Base-by-base conservation (phyloP, 2,329 filamentous ascomycete species). In the Capronia epimyces region DNA sequence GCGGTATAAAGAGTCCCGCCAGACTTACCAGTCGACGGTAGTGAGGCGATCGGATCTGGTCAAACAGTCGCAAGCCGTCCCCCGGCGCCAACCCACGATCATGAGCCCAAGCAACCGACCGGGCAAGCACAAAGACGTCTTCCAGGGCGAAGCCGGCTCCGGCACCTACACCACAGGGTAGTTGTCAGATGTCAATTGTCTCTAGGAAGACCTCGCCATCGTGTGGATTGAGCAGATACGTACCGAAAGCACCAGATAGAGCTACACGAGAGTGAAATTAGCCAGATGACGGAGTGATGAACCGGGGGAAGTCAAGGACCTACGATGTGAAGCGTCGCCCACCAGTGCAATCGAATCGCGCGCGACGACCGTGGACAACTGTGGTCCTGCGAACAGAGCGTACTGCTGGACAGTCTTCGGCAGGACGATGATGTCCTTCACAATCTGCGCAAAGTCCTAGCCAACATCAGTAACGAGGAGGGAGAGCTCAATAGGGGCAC, bases 121-220 rank as follows among this genome's bases (percentile, higher is more conserved):
- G 40, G 10, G 32, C 36, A 27, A 54, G 39, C 12, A 43, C 32
- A 18, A 46, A 54, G 36, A 40, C 43, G 31, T 54, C 51, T 29
- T 54, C 47, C 5, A 54, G 51, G 27, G 51, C 51, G 24, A 54
- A 54, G 1, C 51, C 51, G n/a, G 51, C 51, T 9, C 51, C 51
- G 16, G 34, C 34, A 37, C 34, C 34, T 37, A n/a, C n/a, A n/a
- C n/a, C n/a, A n/a, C n/a, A n/a, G n/a, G n/a, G n/a, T n/a, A n/a
- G n/a, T n/a, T n/a, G n/a, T n/a, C n/a, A n/a, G n/a, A n/a, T n/a
- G n/a, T n/a, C n/a, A n/a, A n/a, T n/a, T n/a, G n/a, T n/a, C n/a
- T n/a, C n/a, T n/a, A n/a, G n/a, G n/a, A n/a, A n/a, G n/a, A n/a
- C n/a, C n/a, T n/a, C n/a, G n/a, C n/a, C n/a, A n/a, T n/a, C n/a